These are phyloP conservation scores for Poronia punctata DNA, from an alignment of 495 filamentous ascomycete species.

Conservation along the genomic window DNA sequence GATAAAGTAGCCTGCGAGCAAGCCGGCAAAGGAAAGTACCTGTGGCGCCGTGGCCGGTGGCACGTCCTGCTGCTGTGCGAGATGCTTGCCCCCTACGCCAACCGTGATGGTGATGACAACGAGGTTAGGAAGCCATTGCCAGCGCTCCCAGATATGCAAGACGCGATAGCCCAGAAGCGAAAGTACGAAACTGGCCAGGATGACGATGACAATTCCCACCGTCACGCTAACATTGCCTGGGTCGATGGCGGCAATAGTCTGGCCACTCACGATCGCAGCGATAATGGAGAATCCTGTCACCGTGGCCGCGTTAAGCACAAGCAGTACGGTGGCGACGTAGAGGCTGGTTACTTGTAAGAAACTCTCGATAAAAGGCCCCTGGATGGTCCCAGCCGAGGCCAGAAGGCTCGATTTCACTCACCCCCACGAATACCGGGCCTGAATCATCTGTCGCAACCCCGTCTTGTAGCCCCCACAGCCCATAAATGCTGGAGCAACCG, in stretches of 20 bases:
- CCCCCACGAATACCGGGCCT: slow-evolving; percentile 50
- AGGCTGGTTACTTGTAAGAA: slow-evolving; percentile 11
- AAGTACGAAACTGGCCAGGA: slow-evolving; percentile 38
- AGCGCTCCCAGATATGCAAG: slow-evolving; percentile 48
- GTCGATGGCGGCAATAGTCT: slow-evolving; percentile 39
- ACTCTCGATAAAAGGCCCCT: neutral
- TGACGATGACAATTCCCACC: slow-evolving; percentile 42
- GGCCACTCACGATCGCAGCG: slow-evolving; percentile 34
- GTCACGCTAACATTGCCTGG: slow-evolving; percentile 40
- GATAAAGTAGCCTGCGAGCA: slow-evolving; percentile 39
- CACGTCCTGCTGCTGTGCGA: slow-evolving; percentile 28
- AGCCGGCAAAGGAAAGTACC: slow-evolving; percentile 24
- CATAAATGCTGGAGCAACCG: slow-evolving; percentile 47
- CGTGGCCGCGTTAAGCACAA: slow-evolving; percentile 35
- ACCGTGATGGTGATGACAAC: slow-evolving; percentile 43
- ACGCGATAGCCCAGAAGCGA: slow-evolving; percentile 47
- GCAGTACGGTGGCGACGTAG: slow-evolving; percentile 32
- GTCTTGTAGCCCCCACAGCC: slow-evolving; percentile 45
- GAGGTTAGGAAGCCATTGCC: slow-evolving; percentile 49
- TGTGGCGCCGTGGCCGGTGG: slow-evolving; percentile 20
- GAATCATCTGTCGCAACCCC: slow-evolving; percentile 49
- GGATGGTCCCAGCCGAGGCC: too few relatives aligned
- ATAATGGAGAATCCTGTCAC: slow-evolving; percentile 38
- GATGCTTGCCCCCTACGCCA: slow-evolving; percentile 40
- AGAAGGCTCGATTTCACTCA: slow-evolving; percentile 18